Evolutionary conservation across 495 filamentous ascomycete species (phyloP), one percentile per base, ranked within the genome.

Genomic region (Aspergillus incahuasiensis): DNA sequence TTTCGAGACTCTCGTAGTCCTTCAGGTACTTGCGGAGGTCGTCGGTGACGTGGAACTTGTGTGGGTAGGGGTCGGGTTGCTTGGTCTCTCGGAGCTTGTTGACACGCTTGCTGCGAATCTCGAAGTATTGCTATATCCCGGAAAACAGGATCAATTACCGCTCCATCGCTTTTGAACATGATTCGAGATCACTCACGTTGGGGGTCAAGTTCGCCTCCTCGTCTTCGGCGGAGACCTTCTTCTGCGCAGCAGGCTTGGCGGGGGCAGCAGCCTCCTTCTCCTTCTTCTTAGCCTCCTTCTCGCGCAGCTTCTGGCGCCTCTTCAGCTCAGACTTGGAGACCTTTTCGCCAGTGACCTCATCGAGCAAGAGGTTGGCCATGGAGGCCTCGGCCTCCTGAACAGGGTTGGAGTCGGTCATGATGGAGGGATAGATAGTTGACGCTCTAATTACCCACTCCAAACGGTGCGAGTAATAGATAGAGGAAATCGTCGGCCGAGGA

Each of bases 31-130:
- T 82, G 57, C 80, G 73, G 49, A 96, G 76, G 60, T 91, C 86
- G 61, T 85, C 86, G 62, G 84, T 89, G 69, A 89, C 84, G 42
- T 91, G 77, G 81, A 97, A 97, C 80, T 97, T 97, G 84, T 99
- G 94, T 9, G 94, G 95, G 71, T 96, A 97, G 16, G 94, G 91
- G 69, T 95, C 87, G 19, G 90, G 90, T 35, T 85, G 73, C 75
- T 91, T 85, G 68, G 81, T 85, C 68, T 87, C 79, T 67, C 86
- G 85, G 54, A 97, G 82, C 79, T 90, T 91, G 68, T 91, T 87
- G 79, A 97, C 83, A 44, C 78, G 79, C 48, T 88, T 83, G 62
- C 85, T 90, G 45, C 94, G 90, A 63, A 98, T 95, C 76, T 98
- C 92, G 66, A 96, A 95, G 75, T 97, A 98, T 92, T 95, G 90